Evolutionary conservation across 352 stramenopile species (phyloP), one percentile per base, ranked within the genome.

Genomic region (Phytophthora sojae): DNA sequence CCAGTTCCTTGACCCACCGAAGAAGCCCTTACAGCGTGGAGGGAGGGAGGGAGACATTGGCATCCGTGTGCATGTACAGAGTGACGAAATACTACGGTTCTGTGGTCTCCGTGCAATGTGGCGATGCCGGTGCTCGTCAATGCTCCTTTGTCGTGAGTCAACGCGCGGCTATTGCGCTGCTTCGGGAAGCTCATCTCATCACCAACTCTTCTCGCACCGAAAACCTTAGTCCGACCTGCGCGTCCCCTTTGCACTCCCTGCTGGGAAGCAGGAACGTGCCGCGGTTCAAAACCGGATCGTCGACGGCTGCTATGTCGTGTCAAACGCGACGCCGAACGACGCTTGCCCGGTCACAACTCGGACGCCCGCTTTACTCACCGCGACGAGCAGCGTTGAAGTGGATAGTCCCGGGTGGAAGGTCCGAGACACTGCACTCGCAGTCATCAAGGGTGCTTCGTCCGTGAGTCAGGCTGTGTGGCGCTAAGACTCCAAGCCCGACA

Each of bases 401-500:
- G 59, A 77, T 63, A 71, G 65, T 12, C 65, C 0, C 0, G 4
- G 19, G 19, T 51, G 57, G 64, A 72, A 72, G 57, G 64, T 63
- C 64, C 53, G 45, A 69, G n/a, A n/a, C 56, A 15, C 49, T 64
- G 62, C 51, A 44, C 39, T 14, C 61, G 62, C 61, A 75, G 56
- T 75, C 63, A 73, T 73, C 69, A 53, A 23, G 35, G 12, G 64
- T 11, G 29, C 50, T 59, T 35, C 32, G 44, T 55, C 26, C 56
- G 57, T 64, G 69, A 75, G 68, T 75, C 68, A 75, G 57, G 61
- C 49, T 61, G 61, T 63, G 57, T 52, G 52, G 52, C 61, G 56
- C 19, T 25, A 55, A 66, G 63, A 42, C 32, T 11, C 23, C n/a
- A 30, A 59, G 54, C 51, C 11, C 37, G 64, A 4, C 67, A 75